Conservation (phyloP, 768 basidiomycete species). For the Rhizopogon vinicolor region DNA sequence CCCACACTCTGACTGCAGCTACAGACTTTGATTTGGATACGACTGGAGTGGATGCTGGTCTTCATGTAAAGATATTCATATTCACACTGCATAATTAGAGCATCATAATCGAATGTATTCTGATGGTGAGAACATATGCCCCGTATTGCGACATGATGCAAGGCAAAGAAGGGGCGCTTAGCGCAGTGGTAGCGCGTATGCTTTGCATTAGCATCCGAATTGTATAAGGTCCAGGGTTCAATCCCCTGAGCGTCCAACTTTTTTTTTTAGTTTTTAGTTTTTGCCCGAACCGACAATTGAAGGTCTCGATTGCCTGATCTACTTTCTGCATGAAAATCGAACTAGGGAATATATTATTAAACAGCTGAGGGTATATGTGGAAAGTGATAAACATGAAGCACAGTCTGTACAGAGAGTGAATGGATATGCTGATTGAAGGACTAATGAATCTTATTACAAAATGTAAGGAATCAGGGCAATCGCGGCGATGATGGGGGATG, state of each 20-base stretch:
- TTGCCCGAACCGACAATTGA: too few species aligned
- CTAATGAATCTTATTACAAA: background rate
- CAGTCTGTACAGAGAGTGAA: background rate
- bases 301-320: too few species aligned
- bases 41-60: conserved; percentile 25
- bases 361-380: background rate
- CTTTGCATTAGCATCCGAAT: conserved; percentile 17
- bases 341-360: too few species aligned
- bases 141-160: background rate
- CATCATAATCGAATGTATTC: background rate
- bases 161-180: conserved; percentile 8
- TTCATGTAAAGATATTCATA: conserved; percentile 42
- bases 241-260: conserved; percentile 37
- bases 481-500: background rate
- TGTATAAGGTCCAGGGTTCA: conserved; percentile 42
- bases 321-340: too few species aligned
- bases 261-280: conserved; percentile 5
- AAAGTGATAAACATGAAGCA: too few species aligned
- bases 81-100: conserved; percentile 19
- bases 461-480: background rate
- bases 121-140: background rate
- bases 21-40: conserved; percentile 19
- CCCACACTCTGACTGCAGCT: conserved; percentile 4
- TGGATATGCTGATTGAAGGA: background rate
- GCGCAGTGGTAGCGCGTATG: conserved; percentile 28